phyloP scores from a whole-genome alignment of 2,329 filamentous ascomycete genomes.

The Colletotrichum sp. region DNA sequence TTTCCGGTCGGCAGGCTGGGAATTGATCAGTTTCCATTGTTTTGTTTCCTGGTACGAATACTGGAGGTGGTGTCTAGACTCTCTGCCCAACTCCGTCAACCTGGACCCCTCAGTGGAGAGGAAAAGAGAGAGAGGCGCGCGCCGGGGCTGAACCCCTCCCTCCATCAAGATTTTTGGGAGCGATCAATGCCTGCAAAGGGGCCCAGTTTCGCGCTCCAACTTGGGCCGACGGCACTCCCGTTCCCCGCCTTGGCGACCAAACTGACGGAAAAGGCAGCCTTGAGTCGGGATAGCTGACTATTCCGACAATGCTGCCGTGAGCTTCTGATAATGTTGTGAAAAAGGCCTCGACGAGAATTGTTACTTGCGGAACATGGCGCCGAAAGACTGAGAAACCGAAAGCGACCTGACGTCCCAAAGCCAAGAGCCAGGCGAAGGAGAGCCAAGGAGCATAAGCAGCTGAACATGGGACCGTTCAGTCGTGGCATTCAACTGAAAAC shows the following conservation, averaged over 20 bases:
- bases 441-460: neutral
- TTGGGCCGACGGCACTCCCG: neutral
- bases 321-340: neutral
- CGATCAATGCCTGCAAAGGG: neutral
- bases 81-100: neutral
- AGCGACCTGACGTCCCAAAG: neutral
- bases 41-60: neutral
- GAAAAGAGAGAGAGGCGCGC: neutral
- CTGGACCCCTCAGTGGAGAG: neutral
- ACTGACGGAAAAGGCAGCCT: neutral
- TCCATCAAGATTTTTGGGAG: neutral
- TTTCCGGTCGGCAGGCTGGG: neutral
- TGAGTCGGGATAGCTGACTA: neutral
- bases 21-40: neutral
- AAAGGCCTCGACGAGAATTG: neutral
- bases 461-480: neutral
- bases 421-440: neutral
- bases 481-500: neutral
- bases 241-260: neutral
- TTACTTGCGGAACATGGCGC: neutral
- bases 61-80: neutral
- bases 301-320: neutral
- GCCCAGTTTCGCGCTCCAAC: neutral
- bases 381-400: neutral
- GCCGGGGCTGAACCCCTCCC: neutral